Base-by-base conservation (phyloP, 257 asterid species). In the Orobanche coerulescens region DNA sequence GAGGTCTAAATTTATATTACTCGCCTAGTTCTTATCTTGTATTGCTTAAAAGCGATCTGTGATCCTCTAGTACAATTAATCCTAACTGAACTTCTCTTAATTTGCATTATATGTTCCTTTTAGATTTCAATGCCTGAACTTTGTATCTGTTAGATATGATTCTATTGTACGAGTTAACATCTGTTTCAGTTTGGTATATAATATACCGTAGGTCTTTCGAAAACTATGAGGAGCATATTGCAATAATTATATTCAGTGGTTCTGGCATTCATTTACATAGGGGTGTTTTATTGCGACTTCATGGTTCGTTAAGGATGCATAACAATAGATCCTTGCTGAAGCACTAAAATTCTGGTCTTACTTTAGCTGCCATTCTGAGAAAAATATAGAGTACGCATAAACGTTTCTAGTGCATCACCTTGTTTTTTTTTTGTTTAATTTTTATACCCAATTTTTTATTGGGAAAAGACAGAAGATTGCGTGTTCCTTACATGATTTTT, bases 321-420 rank as follows among this genome's bases (percentile, higher is more conserved):
- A 50, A 48, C 18, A 34, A 53, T 36, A 22, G 15, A 15, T 44
- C 64, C 44, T 44, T 48, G 56, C 46, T 57, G 25, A 70, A 49
- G 44, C 20, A 50, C 55, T 33, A 55, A 26, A 54, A 30, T n/a
- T 33, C 15, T 62, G 33, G 20, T 58, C 33, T 26, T 37, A 53
- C 61, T 56, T 53, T 36, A 20, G 51, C 44, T 67, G 34, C 64
- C 16, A 33, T 64, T 43, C 50, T 58, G 54, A 31, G 49, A 54
- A 64, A 53, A 39, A 9, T 46, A 28, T 44, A 34, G 54, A 50
- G 47, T 34, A 3, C 15, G 44, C 4, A 11, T 42, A 34, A 34
- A 42, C 24, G 42, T 61, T 65, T 71, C 23, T 53, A 22, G 42
- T 46, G 33, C 51, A 42, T 11, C 6, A 34, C 28, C 55, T 69